Evolutionary conservation across 2,329 filamentous ascomycete genomes (phyloP), one percentile per base, ranked within the genome.

Genomic region (Microcyclosporella mali): DNA sequence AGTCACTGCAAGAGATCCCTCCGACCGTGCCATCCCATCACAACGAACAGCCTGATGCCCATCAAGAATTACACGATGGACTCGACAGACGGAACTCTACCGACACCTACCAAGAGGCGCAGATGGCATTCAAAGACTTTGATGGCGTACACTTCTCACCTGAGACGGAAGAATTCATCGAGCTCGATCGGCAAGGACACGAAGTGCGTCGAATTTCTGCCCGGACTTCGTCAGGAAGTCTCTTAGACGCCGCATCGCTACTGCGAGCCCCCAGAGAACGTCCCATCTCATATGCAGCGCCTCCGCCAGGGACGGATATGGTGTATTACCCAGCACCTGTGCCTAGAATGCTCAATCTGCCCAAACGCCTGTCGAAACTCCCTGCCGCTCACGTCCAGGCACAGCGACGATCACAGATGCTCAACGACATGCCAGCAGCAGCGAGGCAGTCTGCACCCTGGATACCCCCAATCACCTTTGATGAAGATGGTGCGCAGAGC

Each of bases 271-370:
- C 40, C 43, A 61, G n/a, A 14, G 52, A 50, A 31, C 63, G 68
- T 40, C 70, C 78, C 9, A 72, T 76, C 48, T 79, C 79, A 1
- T 82, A 81, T 61, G 66, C 78, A 57, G 55, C 52, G 57, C 78
- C 79, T 1, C 70, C 74, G 18, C 82, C 82, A 1, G 83, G 80
- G 3, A 80, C 90, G 52, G 73, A 82, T 55, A 95, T 97, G 86
- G 79, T 95, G 8, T 97, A 84, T 66, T 98, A 98, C 63, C 92
- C 92, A 11, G 92, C 92, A 2, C 89, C 88, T 1, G 92, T 98
- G 2, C 92, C 92, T 2, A 82, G 85, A 49, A 89, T 94, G 82
- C 75, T 98, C 44, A 97, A 95, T 56, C 70, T 98, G 10, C 92
- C 92, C 1, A 88, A 88, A 33, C 85, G 88, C 56, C 70, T 97